A percentile compares a stretch with the other conserved stretches of the same genome.
Evolutionary conservation across 2,329 filamentous ascomycete species (phyloP).

Genomic region (Alternaria triticimaculans): DNA sequence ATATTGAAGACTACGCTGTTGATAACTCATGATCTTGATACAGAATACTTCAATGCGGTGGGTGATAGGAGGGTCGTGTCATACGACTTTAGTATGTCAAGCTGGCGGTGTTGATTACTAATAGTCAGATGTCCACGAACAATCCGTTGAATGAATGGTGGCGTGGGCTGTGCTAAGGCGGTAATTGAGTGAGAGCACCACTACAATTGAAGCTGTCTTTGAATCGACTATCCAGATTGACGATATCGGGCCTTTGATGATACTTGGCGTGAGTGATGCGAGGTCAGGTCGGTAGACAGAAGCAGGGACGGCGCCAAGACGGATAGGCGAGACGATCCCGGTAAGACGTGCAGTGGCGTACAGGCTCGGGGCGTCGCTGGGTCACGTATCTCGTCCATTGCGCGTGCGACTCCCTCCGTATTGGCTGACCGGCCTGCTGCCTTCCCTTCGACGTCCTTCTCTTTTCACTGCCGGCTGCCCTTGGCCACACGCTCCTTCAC

Average conservation of each 20-base stretch:
- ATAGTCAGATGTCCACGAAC: background rate
- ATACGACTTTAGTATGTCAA: background rate
- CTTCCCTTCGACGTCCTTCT: slow-evolving; percentile 17
- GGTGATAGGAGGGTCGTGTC: background rate
- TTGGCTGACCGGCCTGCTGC: slow-evolving; percentile 24
- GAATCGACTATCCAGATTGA: background rate
- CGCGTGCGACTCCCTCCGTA: slow-evolving; percentile 20
- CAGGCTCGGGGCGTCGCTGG: slow-evolving; percentile 16
- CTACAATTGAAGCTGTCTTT: fast-evolving
- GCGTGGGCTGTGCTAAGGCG: background rate
- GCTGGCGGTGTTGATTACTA: background rate
- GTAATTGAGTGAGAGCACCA: too few species aligned
- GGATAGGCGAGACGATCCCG: slow-evolving; percentile 22
- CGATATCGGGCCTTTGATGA: background rate
- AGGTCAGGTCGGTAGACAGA: background rate
- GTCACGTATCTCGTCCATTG: slow-evolving; percentile 22
- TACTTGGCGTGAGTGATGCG: background rate
- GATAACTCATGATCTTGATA: background rate
- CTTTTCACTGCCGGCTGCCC: slow-evolving; percentile 4
- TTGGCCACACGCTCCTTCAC: slow-evolving; percentile 23
- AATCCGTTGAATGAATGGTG: too few species aligned
- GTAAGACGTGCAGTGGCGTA: slow-evolving; percentile 28
- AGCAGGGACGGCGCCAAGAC: slow-evolving; percentile 9
- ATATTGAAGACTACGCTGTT: background rate
- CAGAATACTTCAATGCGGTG: background rate